These are phyloP conservation scores for Candida tallmaniae DNA, from an alignment of 805 yeast genomes.

Conservation along the genomic window DNA sequence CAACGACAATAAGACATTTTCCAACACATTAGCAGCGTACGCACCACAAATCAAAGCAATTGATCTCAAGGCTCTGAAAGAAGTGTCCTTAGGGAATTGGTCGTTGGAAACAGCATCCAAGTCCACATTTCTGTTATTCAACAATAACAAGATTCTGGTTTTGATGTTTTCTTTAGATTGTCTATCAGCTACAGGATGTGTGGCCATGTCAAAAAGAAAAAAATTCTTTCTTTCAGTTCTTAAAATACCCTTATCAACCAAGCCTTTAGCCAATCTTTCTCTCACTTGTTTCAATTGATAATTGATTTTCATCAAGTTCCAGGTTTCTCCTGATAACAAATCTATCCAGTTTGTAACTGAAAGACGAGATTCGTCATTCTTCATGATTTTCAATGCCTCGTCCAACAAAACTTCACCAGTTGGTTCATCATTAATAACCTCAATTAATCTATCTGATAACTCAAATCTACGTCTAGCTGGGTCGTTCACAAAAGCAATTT, in stretches of 20 bases:
- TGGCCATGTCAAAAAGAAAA: constrained; percentile 95
- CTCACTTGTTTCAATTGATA: constrained; percentile 97
- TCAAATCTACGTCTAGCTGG: constrained; percentile 89
- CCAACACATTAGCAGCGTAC: constrained; percentile 94
- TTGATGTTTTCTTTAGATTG: constrained; percentile 78
- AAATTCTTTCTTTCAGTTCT: constrained; percentile 95
- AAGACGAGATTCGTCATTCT: constrained; percentile 70
- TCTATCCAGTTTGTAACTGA: constrained; percentile 92
- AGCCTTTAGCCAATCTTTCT: constrained; percentile 92
- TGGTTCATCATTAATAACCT: constrained; percentile 77
- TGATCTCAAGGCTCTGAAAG: constrained; percentile 70
- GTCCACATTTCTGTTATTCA: constrained; percentile 68
- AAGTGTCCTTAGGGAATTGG: constrained; percentile 65
- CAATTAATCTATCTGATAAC: constrained; percentile 79
- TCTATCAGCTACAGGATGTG: constrained; percentile 91
- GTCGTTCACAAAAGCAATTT: constrained; percentile 84
- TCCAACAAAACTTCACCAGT: constrained; percentile 96
- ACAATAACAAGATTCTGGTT: constrained; percentile 62
- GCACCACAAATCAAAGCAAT: constrained; percentile 82
- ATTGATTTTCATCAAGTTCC: constrained; percentile 92
- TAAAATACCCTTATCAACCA: constrained; percentile 93
- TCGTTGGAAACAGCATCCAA: constrained; percentile 37
- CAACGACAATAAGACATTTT: constrained; percentile 72
- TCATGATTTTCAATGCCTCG: constrained; percentile 89
- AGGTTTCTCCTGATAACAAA: constrained; percentile 89